These are phyloP conservation scores for Triglochin maritima DNA, from an alignment of 106 monocot species.

Conservation along the genomic window DNA sequence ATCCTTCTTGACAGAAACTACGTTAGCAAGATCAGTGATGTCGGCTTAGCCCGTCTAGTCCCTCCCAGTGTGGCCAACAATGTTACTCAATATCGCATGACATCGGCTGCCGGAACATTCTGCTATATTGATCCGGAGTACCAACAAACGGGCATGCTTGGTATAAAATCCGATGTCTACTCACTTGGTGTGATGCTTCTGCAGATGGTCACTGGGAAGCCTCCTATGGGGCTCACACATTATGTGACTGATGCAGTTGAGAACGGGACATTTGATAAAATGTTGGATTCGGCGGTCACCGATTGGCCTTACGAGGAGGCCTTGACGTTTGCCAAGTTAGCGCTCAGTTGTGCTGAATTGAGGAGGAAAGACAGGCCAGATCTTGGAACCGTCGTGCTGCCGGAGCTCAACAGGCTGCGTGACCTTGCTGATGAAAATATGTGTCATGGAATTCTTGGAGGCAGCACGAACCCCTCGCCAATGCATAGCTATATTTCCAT, in stretches of 20 bases:
- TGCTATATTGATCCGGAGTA: slow-evolving; percentile 20
- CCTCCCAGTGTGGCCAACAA: slow-evolving; percentile 5
- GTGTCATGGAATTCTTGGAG: not conserved
- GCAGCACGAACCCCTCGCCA: not conserved
- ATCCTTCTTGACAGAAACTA: slow-evolving; percentile 10
- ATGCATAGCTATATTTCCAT: not conserved
- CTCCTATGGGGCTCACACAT: slow-evolving; percentile 8
- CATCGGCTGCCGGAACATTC: slow-evolving; percentile 9
- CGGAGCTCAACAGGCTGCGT: not conserved
- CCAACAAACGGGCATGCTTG: slow-evolving; percentile 17
- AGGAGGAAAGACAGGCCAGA: slow-evolving; percentile 14
- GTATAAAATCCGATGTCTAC: slow-evolving; percentile 13
- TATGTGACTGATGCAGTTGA: slow-evolving; percentile 3
- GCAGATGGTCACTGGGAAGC: slow-evolving; percentile 6
- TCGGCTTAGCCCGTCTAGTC: slow-evolving; percentile 15
- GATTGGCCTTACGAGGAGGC: slow-evolving; percentile 10
- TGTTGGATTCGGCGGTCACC: slow-evolving; percentile 5
- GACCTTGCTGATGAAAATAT: slow-evolving; percentile 1
- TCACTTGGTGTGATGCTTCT: slow-evolving; percentile 10
- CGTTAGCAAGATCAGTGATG: slow-evolving; percentile 1
- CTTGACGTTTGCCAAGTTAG: not conserved
- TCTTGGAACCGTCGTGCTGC: slow-evolving; percentile 6
- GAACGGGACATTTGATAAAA: not conserved
- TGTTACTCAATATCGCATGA: slow-evolving; percentile 12
- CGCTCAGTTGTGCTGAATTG: slow-evolving; percentile 8